These are phyloP conservation scores for Cornus controversa DNA, from an alignment of 148 eudicot species.

Conservation along the genomic window DNA sequence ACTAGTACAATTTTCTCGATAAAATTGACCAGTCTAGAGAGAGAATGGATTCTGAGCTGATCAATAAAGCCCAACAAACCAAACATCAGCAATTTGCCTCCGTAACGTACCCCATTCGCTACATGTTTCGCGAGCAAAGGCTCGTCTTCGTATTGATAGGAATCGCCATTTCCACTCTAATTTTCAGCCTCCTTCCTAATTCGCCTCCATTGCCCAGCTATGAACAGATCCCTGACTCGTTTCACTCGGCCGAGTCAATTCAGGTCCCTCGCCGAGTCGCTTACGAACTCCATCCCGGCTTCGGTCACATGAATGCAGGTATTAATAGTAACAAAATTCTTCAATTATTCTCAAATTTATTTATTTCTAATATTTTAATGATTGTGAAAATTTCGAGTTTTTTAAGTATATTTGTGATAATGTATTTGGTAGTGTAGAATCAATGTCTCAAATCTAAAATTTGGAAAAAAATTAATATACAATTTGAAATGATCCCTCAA, in stretches of 20 bases:
- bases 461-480: too few relatives aligned
- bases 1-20: not conserved
- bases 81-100: not conserved
- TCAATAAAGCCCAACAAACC: not conserved
- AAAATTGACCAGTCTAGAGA: not conserved
- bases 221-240: slow-evolving; percentile 7
- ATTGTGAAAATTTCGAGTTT: not conserved
- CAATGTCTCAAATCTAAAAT: too few relatives aligned
- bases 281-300: slow-evolving; percentile 13
- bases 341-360: not conserved
- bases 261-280: slow-evolving; percentile 17
- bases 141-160: slow-evolving; percentile 28
- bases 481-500: too few relatives aligned
- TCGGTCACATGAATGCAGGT: slow-evolving; percentile 22
- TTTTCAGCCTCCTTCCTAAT: slow-evolving; percentile 11
- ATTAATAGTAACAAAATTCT: not conserved
- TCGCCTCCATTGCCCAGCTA: slow-evolving; percentile 5
- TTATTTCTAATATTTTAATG: not conserved
- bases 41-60: not conserved
- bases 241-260: slow-evolving; percentile 16
- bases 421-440: too few relatives aligned
- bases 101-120: slow-evolving; percentile 2
- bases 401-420: too few relatives aligned
- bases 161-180: slow-evolving; percentile 21
- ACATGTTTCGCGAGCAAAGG: slow-evolving; percentile 31